Base-by-base conservation (phyloP, 1,284 basidiomycete genomes). In the Apiotrichum brassicae region DNA sequence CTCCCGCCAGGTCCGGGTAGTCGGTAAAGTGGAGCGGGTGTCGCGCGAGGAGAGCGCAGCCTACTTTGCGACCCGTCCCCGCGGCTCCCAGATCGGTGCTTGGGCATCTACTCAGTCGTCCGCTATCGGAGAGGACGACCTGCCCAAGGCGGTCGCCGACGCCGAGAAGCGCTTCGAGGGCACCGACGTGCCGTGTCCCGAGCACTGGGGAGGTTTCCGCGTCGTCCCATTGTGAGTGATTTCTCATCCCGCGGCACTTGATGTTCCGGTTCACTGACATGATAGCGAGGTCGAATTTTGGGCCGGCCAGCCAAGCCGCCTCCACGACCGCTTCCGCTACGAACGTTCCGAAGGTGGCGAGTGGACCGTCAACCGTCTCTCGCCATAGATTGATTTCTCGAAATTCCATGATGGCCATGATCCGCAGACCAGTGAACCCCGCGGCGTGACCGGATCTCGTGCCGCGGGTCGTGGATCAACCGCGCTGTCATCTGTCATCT, bases 161-260 rank as follows among this genome's bases (percentile, higher is more conserved):
- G 67, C 84, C 11, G 78, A 83, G 65, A 74, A 79, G 41, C 76
- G 76, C 34, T 91, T 90, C 62, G 73, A 77, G 42, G 67, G 62
- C 26, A 56, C 58, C 38, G 62, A 82, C 44, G 77, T 97, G 9
- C 86, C 88, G 0, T 76, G 86, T 40, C 95, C 94, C 2, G 84
- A 87, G 7, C 88, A 88, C 71, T 99, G 95, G 95, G 94, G 94
- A 51, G 94, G 94, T 3, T 97, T 88, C 84, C 79, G 93, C 60
- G 80, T 99, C 34, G 78, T 97, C 7, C 95, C 95, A 14, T 81
- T 81, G 86, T 93, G 71, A 71, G 84, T 79, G 14, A 16, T 6
- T n/a, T 18, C 14, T 9, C 4, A 25, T 19, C 43, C 42, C 26
- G 35, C 19, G 41, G 41, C 18, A 30, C 28, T 14, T 14, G 28